Evolutionary conservation across 164 flowering plant genomes (phyloP).

Genomic region (Macadamia integrifolia): DNA sequence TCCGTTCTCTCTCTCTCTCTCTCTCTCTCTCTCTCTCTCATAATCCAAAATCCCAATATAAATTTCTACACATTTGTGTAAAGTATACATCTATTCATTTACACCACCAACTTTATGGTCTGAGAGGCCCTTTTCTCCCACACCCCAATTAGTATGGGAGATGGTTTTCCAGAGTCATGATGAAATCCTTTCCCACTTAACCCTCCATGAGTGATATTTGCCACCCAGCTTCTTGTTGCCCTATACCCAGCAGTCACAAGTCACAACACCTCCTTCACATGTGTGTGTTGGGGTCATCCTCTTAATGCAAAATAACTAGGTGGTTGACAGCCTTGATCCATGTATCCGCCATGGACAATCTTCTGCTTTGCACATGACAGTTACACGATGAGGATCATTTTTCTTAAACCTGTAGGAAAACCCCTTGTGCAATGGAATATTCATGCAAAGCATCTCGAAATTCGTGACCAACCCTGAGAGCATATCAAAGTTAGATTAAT

Average conservation of each 20-base stretch:
- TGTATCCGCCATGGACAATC: constrained; percentile 80
- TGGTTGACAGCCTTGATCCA: constrained; percentile 66
- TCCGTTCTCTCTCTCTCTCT: too few species aligned
- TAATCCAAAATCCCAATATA: too few species aligned
- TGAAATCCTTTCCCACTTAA: too few species aligned
- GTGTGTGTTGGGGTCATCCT: constrained; percentile 55
- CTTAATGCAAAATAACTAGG: constrained; percentile 56
- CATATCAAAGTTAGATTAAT: too few species aligned
- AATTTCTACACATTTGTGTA: too few species aligned
- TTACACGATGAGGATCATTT: constrained; percentile 64
- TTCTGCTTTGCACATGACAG: constrained; percentile 63
- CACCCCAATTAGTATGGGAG: too few species aligned
- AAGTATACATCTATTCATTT: too few species aligned
- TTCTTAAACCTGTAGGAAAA: constrained; percentile 63
- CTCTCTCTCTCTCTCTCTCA: too few species aligned
- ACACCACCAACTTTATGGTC: too few species aligned
- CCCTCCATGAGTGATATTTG: constrained; percentile 24
- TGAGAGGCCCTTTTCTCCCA: too few species aligned
- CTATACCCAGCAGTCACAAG: constrained; percentile 34
- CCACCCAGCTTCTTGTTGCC: constrained; percentile 67
- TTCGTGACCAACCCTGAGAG: constrained; percentile 25
- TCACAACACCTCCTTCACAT: constrained; percentile 55
- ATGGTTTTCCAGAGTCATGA: too few species aligned
- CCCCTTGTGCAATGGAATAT: constrained; percentile 63
- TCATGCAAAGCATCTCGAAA: constrained; percentile 64